Conservation (phyloP, 2,329 filamentous ascomycete species). For the Talaromyces sp. region DNA sequence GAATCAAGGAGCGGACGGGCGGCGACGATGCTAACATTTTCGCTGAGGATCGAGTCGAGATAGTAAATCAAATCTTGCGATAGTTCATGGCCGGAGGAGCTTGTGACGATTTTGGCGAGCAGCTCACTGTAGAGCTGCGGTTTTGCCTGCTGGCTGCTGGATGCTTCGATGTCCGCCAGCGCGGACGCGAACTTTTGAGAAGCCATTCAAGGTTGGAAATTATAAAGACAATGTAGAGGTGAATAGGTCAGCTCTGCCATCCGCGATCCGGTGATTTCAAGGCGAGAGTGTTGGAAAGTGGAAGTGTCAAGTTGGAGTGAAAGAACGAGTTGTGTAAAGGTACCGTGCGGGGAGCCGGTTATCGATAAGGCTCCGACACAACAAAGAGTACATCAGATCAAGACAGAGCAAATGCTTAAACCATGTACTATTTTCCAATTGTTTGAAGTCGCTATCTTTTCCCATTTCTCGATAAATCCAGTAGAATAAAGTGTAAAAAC, state of each 20-base stretch:
- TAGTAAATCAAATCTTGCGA: slow-evolving; percentile 63
- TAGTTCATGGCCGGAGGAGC: slow-evolving; percentile 42
- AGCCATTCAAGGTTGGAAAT: slow-evolving; percentile 35
- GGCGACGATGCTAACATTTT: slow-evolving; percentile 70
- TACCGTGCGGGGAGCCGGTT: background rate
- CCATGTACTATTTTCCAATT: too few relatives aligned
- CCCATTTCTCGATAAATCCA: background rate
- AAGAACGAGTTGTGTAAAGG: background rate
- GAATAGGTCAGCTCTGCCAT: background rate
- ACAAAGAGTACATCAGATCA: background rate
- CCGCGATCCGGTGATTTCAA: background rate
- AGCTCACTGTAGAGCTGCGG: slow-evolving; percentile 54
- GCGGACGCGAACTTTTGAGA: slow-evolving; percentile 47
- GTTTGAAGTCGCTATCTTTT: background rate
- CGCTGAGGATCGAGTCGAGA: slow-evolving; percentile 63
- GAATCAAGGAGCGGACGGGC: slow-evolving; percentile 65
- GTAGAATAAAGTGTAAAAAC: background rate
- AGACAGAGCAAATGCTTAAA: too few relatives aligned
- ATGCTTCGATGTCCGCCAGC: slow-evolving; percentile 48
- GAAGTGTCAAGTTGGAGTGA: background rate
- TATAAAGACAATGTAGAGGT: background rate
- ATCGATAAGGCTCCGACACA: background rate
- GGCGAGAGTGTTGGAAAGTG: background rate
- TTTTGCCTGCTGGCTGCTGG: slow-evolving; percentile 47
- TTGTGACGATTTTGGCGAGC: slow-evolving; percentile 52